phyloP scores from a whole-genome alignment of 768 basidiomycete genomes.

The Podaxis pistillaris region DNA sequence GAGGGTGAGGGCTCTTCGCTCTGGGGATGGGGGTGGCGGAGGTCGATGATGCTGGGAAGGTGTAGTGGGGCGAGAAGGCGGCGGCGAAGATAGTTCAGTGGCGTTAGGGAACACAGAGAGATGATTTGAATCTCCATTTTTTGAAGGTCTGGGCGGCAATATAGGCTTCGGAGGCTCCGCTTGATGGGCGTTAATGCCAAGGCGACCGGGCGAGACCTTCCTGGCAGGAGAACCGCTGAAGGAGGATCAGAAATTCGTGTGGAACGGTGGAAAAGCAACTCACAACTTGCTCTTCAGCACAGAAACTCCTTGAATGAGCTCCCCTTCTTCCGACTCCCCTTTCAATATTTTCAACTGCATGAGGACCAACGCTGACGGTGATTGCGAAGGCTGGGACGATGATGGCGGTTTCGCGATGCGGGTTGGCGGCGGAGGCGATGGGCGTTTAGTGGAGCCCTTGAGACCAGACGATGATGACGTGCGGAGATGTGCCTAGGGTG shows the following conservation, averaged over 20 bases:
- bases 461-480: conserved; percentile 54
- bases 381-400: conserved; percentile 33
- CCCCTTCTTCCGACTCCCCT: conserved; percentile 16
- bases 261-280: conserved; percentile 14
- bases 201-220: neutral
- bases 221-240: conserved; percentile 13
- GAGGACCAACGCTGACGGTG: conserved; percentile 31
- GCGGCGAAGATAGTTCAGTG: conserved; percentile 7
- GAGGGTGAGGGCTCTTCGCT: conserved; percentile 7
- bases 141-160: neutral
- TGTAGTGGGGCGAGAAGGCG: neutral
- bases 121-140: neutral
- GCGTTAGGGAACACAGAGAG: conserved; percentile 3
- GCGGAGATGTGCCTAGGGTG: conserved; percentile 33
- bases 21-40: conserved; percentile 1
- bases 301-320: conserved; percentile 17
- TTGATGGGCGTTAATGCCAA: neutral
- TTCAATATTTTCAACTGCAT: neutral
- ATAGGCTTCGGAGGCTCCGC: conserved; percentile 5
- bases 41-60: conserved; percentile 10
- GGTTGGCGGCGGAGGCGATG: conserved; percentile 59
- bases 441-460: conserved; percentile 41
- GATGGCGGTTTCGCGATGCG: conserved; percentile 31
- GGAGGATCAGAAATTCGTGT: conserved; percentile 1
- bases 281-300: conserved; percentile 24